These are phyloP conservation scores for Quercus lobata DNA, from an alignment of 331 rosid species.

Conservation along the genomic window DNA sequence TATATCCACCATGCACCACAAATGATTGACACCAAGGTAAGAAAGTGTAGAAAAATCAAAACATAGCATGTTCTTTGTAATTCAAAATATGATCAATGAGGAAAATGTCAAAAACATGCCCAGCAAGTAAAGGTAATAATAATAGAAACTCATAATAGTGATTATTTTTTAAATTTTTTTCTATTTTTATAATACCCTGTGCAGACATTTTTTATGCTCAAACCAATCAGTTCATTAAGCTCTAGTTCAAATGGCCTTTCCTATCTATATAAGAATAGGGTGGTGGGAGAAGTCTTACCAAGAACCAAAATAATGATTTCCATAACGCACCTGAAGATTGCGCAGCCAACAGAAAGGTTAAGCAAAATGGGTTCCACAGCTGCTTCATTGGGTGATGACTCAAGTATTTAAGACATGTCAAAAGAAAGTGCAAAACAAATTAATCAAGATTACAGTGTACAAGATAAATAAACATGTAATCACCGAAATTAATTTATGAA, in stretches of 20 bases:
- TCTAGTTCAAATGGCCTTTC: neutral
- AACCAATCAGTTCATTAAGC: neutral
- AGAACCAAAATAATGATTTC: constrained; percentile 15
- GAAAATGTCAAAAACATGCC: neutral
- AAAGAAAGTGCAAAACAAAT: constrained; percentile 18
- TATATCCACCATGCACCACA: neutral
- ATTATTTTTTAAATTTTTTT: neutral
- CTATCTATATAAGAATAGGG: neutral
- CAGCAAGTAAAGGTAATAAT: neutral
- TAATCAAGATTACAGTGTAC: constrained; percentile 8
- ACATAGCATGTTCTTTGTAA: neutral
- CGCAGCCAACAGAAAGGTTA: constrained; percentile 83
- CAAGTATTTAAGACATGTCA: constrained; percentile 57
- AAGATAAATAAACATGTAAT: constrained; percentile 1
- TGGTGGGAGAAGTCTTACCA: neutral
- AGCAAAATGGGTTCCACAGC: constrained; percentile 87
- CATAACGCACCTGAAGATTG: constrained; percentile 71
- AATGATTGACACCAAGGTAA: neutral
- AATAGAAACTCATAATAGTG: neutral
- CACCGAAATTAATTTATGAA: neutral
- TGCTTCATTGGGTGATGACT: constrained; percentile 80
- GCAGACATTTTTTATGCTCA: neutral
- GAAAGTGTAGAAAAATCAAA: constrained; percentile 1
- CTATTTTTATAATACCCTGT: neutral
- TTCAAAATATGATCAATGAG: neutral